phyloP scores from a whole-genome alignment of 2,329 filamentous ascomycete genomes.

The Shiraia bambusicola region DNA sequence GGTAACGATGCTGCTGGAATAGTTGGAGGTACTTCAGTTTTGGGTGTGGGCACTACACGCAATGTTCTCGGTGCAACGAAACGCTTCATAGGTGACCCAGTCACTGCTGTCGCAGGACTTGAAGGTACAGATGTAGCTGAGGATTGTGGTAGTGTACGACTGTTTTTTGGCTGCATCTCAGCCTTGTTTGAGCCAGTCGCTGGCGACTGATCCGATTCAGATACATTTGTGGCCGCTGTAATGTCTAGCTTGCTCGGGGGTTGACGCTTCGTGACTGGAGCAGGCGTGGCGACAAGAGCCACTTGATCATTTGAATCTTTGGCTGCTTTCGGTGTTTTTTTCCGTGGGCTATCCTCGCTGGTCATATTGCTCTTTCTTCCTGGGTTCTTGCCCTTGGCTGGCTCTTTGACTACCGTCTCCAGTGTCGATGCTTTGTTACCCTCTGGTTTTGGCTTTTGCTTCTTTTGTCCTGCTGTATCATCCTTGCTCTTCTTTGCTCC shows the following conservation, averaged over 20 bases:
- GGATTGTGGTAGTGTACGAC: slow-evolving; percentile 36
- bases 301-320: slow-evolving; percentile 15
- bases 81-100: slow-evolving; percentile 47
- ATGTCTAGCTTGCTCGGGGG: slow-evolving; percentile 53
- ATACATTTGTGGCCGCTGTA: slow-evolving; percentile 38
- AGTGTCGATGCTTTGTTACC: slow-evolving; percentile 15
- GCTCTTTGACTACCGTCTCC: slow-evolving; percentile 18
- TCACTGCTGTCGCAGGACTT: slow-evolving; percentile 56
- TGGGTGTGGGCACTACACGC: slow-evolving; percentile 68
- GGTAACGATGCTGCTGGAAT: slow-evolving; percentile 37
- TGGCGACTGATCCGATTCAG: slow-evolving; percentile 21
- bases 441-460: slow-evolving; percentile 13
- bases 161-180: slow-evolving; percentile 27
- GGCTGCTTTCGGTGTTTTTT: slow-evolving; percentile 7
- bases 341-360: slow-evolving; percentile 16
- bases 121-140: slow-evolving; percentile 53
- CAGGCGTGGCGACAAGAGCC: slow-evolving; percentile 10
- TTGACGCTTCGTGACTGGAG: slow-evolving; percentile 37
- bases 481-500: slow-evolving; percentile 15
- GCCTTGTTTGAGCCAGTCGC: slow-evolving; percentile 18
- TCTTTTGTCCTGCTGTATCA: slow-evolving; percentile 4
- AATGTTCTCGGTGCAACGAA: slow-evolving; percentile 61
- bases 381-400: slow-evolving; percentile 22
- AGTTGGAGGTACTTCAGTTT: slow-evolving; percentile 56
- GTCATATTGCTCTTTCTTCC: slow-evolving; percentile 18